Conservation (phyloP, 2,329 filamentous ascomycete genomes). For the Colletotrichum zoysiae region DNA sequence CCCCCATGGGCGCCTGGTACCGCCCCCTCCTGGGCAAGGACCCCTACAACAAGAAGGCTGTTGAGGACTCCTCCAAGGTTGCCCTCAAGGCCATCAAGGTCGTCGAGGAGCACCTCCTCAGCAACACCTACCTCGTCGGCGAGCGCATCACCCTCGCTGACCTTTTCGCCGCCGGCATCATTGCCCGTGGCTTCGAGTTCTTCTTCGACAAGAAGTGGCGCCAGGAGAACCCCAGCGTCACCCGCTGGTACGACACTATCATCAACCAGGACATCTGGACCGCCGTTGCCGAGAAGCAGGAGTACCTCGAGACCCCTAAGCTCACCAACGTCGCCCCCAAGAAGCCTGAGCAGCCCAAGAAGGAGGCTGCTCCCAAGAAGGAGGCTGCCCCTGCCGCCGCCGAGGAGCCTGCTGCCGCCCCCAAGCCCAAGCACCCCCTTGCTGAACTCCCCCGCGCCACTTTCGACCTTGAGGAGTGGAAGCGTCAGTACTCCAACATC, state of each 20-base stretch:
- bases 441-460: slow-evolving; percentile 85
- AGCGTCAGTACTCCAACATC: slow-evolving; percentile 96
- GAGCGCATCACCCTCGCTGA: slow-evolving; percentile 98
- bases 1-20: slow-evolving; percentile 83
- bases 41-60: slow-evolving; percentile 97
- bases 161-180: slow-evolving; percentile 83
- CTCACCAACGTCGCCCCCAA: slow-evolving; percentile 78
- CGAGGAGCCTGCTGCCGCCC: slow-evolving; percentile 68
- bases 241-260: slow-evolving; percentile 96
- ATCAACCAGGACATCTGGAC: slow-evolving; percentile 93
- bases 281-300: slow-evolving; percentile 79
- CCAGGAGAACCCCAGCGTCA: slow-evolving; percentile 82
- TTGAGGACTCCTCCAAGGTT: slow-evolving; percentile 82
- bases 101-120: slow-evolving; percentile 87
- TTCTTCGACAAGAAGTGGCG: slow-evolving; percentile 96
- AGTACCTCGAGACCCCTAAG: slow-evolving; percentile 87
- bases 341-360: slow-evolving; percentile 81
- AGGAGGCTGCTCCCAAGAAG: slow-evolving; percentile 64
- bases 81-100: slow-evolving; percentile 76
- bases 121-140: slow-evolving; percentile 97
- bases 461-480: slow-evolving; percentile 94
- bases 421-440: slow-evolving; percentile 97
- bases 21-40: slow-evolving; percentile 84
- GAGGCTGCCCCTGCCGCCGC: slow-evolving; percentile 54
- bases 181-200: slow-evolving; percentile 90